These are phyloP conservation scores for Daldinia eschscholtzii DNA, from an alignment of 2,329 filamentous ascomycete species.

Conservation along the genomic window DNA sequence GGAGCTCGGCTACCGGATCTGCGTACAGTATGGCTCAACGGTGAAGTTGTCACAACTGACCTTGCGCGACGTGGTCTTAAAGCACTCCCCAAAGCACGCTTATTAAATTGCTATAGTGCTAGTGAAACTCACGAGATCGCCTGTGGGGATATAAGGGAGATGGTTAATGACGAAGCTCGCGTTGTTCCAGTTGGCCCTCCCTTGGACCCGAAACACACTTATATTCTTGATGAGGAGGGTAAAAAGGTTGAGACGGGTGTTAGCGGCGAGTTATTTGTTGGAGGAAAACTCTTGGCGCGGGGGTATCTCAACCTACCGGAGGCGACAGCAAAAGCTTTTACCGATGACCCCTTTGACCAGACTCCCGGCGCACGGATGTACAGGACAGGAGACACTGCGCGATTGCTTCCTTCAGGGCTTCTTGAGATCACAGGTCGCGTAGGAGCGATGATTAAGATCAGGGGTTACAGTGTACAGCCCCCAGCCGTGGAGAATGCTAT, in stretches of 20 bases:
- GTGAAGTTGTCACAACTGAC: constrained; percentile 84
- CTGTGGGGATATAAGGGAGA: constrained; percentile 78
- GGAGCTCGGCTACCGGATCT: constrained; percentile 73
- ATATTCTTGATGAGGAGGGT: constrained; percentile 78
- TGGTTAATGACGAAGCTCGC: constrained; percentile 71
- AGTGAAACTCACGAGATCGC: constrained; percentile 86
- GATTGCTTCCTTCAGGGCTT: constrained; percentile 74
- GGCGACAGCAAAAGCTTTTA: constrained; percentile 79
- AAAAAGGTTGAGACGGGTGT: constrained; percentile 72
- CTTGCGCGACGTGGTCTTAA: constrained; percentile 76
- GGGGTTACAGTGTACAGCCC: constrained; percentile 82
- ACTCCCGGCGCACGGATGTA: constrained; percentile 77
- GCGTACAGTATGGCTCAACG: constrained; percentile 82
- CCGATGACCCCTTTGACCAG: constrained; percentile 72
- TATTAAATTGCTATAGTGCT: constrained; percentile 85
- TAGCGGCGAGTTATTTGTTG: constrained; percentile 80
- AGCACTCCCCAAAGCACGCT: constrained; percentile 74
- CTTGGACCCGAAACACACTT: constrained; percentile 75
- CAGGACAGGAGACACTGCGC: constrained; percentile 77
- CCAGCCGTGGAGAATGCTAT: constrained; percentile 82
- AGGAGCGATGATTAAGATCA: constrained; percentile 84
- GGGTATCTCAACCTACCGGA: constrained; percentile 86
- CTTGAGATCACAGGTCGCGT: constrained; percentile 82
- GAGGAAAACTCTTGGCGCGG: constrained; percentile 78
- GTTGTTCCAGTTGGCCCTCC: constrained; percentile 82